phyloP scores from a whole-genome alignment of 2,329 filamentous ascomycete species.

The Metarhizium rileyi region DNA sequence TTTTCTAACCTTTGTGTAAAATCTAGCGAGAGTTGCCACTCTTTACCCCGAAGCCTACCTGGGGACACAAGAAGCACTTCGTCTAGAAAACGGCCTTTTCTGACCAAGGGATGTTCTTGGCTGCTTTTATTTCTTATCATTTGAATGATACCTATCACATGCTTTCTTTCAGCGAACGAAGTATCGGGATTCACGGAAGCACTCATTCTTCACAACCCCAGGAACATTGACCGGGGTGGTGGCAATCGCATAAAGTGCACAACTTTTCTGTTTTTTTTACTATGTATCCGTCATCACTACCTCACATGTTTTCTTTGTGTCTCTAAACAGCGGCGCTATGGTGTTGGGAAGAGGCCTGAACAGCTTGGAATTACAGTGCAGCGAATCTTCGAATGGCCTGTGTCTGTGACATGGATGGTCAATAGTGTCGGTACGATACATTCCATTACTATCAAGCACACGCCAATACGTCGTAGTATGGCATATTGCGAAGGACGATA shows the following conservation, averaged over 20 bases:
- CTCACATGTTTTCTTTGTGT: not conserved
- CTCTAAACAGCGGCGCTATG: constrained; percentile 1
- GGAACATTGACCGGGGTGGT: not conserved
- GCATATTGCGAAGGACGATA: too few species aligned
- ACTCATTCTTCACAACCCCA: not conserved
- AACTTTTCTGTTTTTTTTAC: not conserved
- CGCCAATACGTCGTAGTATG: too few species aligned
- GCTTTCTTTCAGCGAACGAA: not conserved
- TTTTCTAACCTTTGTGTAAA: not conserved
- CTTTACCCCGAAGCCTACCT: not conserved
- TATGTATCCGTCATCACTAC: not conserved
- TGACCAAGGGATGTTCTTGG: too few species aligned
- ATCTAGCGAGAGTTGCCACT: not conserved
- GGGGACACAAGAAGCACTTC: not conserved
- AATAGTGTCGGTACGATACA: too few species aligned
- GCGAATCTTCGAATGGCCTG: not conserved
- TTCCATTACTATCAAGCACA: too few species aligned
- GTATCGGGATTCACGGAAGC: not conserved
- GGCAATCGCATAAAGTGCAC: not conserved
- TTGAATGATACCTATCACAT: not conserved
- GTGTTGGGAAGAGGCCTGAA: not conserved
- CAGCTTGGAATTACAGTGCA: not conserved
- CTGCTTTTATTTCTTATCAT: too few species aligned
- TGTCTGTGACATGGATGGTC: too few species aligned
- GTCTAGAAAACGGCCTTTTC: too few species aligned